Conservation (phyloP, 441 rosid species). For the Populus hybrid region DNA sequence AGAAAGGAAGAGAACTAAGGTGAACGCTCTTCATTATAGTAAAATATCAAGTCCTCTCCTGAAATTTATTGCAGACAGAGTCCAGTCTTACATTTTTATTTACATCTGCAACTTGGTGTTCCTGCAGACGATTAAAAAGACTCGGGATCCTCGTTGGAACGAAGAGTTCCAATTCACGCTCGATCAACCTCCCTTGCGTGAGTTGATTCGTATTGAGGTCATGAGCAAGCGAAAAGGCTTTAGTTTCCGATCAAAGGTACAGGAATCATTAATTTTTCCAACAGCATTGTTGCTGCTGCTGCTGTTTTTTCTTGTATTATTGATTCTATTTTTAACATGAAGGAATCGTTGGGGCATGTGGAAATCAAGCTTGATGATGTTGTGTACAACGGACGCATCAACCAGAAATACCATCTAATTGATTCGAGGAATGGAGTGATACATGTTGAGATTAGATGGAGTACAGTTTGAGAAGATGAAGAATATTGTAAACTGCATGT, state of each 20-base stretch:
- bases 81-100: background rate
- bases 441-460: constrained; percentile 77
- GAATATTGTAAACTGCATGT: constrained; percentile 29
- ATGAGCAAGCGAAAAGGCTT: constrained; percentile 67
- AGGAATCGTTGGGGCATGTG: constrained; percentile 82
- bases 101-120: background rate
- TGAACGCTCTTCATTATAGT: constrained; percentile 13
- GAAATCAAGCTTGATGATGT: constrained; percentile 78
- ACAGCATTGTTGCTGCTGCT: too few species aligned
- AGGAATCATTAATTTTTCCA: background rate
- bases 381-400: constrained; percentile 72
- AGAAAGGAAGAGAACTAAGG: constrained; percentile 84
- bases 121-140: constrained; percentile 58
- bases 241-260: constrained; percentile 69
- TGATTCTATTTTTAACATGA: background rate
- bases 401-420: constrained; percentile 76
- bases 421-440: constrained; percentile 76
- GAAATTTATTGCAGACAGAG: background rate
- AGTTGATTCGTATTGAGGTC: constrained; percentile 69
- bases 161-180: constrained; percentile 84
- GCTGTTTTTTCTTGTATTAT: background rate
- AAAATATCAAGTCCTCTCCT: background rate
- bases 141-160: constrained; percentile 77
- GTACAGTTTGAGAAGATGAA: constrained; percentile 59
- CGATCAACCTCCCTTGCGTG: constrained; percentile 75